Evolutionary conservation across 2,329 filamentous ascomycete species (phyloP), one percentile per base, ranked within the genome.

Genomic region (Ophiostoma tasmaniense): DNA sequence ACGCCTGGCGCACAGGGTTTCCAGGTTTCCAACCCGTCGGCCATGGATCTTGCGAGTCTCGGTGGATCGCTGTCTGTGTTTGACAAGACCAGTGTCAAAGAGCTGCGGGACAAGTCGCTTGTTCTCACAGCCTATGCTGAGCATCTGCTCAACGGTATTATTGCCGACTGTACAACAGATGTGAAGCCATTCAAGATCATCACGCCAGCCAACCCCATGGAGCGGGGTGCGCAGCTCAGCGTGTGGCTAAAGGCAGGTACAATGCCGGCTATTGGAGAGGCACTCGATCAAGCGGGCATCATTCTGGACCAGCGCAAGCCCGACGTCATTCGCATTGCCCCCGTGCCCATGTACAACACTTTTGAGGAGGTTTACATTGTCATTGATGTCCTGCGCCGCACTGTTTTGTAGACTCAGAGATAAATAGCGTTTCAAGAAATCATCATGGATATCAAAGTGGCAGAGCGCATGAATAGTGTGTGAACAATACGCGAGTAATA

Each of bases 251-350:
- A 84, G 22, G 82, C 86, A 0, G 91, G 90, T 0, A 42, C 17
- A 8, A 75, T 95, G 67, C 78, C 96, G 68, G 76, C 76, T 7
- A 86, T 96, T 2, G 83, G 87, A 70, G 80, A 81, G 61, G 83
- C 82, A 35, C 77, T 97, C 35, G 86, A 91, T 73, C 83, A 85
- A 14, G 84, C 85, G 1, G 90, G 89, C 0, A 87, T 95, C 2
- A 85, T 96, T 0, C 87, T 91, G 50, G 93, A 97, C 76, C 90
- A 95, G 82, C 83, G 93, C 70, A 91, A 91, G 77, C 93, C 93
- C 1, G 89, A 93, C 76, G 93, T 97, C 20, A 89, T 97, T 66
- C 83, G 93, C 1, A 87, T 96, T 1, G 92, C 93, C 1, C 93
- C 93, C 1, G 89, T 90, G 59, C 92, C 93, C 10, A 77, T 97